Evolutionary conservation across 345 rosid genomes (phyloP), one percentile per base, ranked within the genome.

Genomic region (Durio zibethinus): DNA sequence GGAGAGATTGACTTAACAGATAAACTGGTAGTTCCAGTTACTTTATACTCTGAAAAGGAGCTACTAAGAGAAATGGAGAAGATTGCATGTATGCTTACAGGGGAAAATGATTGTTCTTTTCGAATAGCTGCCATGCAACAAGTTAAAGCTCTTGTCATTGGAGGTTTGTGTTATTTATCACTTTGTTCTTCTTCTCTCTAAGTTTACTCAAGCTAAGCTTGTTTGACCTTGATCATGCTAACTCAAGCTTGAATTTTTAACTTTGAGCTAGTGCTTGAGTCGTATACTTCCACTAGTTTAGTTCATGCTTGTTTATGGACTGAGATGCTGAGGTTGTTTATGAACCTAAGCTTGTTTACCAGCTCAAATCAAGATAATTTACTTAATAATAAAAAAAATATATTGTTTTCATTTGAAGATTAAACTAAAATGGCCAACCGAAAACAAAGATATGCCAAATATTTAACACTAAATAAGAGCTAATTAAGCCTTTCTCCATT

Each of bases 41-140:
- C 88, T 66, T 89, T 95, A 73, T 89, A 92, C 83, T 92, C 98
- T 57, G 99, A 95, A 80, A 93, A 90, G 87, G 98, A 92, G 83
- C 88, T 94, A 78, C 84, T 88, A 59, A 85, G 97, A 87, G 97
- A 94, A 80, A 83, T 94, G 86, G 98, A 94, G 84, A 94, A 93
- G 89, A 78, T 94, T 83, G 87, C 91, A 42, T 75, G 85, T 21
- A 89, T 85, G 40, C 97, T 94, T 66, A 90, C 85, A 79, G 95
- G 96, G 5, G 98, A 94, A 78, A 94, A 93, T 83, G 98, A 94
- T 81, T 94, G 98, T 98, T 90, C 98, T 64, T 57, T 91, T 73
- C 98, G 98, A 73, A 94, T 93, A 78, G 88, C 92, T 78, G 96
- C 98, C 82, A 90, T 94, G 95, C 97, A 89, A 84, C 90, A 93